Conservation (phyloP, 2,329 filamentous ascomycete species). For the Lachnellula occidentalis region DNA sequence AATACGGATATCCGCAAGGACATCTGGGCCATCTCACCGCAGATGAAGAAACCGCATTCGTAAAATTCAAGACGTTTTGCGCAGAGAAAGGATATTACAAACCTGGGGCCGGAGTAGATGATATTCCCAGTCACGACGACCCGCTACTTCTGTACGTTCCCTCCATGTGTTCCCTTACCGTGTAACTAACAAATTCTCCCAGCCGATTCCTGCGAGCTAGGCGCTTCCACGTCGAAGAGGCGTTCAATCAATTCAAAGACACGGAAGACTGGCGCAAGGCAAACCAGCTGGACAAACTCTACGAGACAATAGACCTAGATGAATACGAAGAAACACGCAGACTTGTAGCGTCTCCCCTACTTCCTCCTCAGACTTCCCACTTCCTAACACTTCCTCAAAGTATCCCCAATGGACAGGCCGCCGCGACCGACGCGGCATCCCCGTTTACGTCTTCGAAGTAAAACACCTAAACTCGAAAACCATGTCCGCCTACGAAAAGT, state of each 20-base stretch:
- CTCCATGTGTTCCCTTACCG: not conserved
- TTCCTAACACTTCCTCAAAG: constrained; percentile 37
- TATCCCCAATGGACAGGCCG: constrained; percentile 95
- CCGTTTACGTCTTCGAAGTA: constrained; percentile 87
- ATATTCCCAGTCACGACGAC: constrained; percentile 61
- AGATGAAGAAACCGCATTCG: constrained; percentile 61
- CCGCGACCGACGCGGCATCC: constrained; percentile 84
- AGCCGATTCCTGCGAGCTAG: constrained; percentile 84
- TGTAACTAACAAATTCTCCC: constrained; percentile 8
- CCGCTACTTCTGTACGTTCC: constrained; percentile 60
- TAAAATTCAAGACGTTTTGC: constrained; percentile 65
- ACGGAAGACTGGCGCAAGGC: constrained; percentile 83
- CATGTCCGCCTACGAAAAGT: constrained; percentile 71
- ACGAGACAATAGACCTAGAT: constrained; percentile 78
- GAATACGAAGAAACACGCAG: constrained; percentile 76
- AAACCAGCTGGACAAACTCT: constrained; percentile 72
- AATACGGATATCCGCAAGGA: constrained; percentile 62
- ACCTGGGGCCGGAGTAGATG: constrained; percentile 34
- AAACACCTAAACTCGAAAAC: constrained; percentile 76
- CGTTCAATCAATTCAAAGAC: constrained; percentile 76
- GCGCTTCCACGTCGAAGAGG: constrained; percentile 72
- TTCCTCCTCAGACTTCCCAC: constrained; percentile 10
- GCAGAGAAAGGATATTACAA: constrained; percentile 60
- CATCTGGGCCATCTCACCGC: constrained; percentile 72
- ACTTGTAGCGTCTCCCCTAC: constrained; percentile 50